phyloP scores from a whole-genome alignment of 2,329 filamentous ascomycete genomes.

The Coleophoma cylindrospora region DNA sequence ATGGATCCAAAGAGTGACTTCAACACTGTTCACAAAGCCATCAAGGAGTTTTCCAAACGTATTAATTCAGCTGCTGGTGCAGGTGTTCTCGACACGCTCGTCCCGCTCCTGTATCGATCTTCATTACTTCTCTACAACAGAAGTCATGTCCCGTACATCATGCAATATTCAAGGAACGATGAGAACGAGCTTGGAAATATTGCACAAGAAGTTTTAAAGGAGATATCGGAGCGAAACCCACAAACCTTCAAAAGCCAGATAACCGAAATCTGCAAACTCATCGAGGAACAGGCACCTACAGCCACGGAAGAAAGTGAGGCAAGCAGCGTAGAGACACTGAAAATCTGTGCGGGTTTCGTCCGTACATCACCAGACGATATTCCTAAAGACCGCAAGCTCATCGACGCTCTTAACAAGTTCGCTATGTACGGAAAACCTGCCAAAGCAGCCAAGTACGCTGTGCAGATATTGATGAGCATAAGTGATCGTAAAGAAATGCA shows the following conservation, averaged over 20 bases:
- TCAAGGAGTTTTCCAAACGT: conserved; percentile 83
- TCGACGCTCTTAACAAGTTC: conserved; percentile 76
- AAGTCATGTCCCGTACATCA: conserved; percentile 86
- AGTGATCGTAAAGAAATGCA: conserved; percentile 77
- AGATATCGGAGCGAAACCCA: conserved; percentile 85
- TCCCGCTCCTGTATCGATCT: conserved; percentile 77
- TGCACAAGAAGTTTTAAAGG: conserved; percentile 84
- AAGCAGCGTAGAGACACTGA: conserved; percentile 81
- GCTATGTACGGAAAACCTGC: conserved; percentile 77
- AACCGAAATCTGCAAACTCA: conserved; percentile 81
- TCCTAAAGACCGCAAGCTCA: conserved; percentile 74
- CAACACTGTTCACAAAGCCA: conserved; percentile 81
- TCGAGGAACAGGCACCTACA: conserved; percentile 75
- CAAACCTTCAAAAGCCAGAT: conserved; percentile 91
- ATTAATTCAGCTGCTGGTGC: conserved; percentile 60
- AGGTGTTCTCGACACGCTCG: conserved; percentile 72
- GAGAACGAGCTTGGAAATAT: conserved; percentile 71
- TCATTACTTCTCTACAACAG: conserved; percentile 87
- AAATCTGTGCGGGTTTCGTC: conserved; percentile 89
- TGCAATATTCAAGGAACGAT: conserved; percentile 81
- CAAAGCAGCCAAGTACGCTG: conserved; percentile 85
- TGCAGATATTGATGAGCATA: conserved; percentile 76
- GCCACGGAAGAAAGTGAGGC: conserved; percentile 62
- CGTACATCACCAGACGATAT: conserved; percentile 81
- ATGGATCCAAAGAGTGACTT: conserved; percentile 86